A percentile compares a stretch with the other conserved stretches of the same genome.
These are phyloP conservation scores for Boechera retrofracta DNA, from an alignment of 345 rosid genomes.

Conservation along the genomic window DNA sequence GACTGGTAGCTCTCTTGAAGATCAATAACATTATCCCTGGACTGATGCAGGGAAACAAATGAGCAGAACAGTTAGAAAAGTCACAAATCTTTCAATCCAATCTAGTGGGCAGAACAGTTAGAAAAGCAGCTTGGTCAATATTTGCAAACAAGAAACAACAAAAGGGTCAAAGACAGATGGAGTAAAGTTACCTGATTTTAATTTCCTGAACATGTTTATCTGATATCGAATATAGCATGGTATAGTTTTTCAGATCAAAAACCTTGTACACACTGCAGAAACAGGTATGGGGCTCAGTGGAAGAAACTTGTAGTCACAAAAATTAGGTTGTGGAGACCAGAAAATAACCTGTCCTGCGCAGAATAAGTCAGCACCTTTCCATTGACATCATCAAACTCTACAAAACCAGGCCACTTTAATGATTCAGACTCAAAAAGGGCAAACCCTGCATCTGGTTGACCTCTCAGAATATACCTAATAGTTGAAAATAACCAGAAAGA, in stretches of 20 bases:
- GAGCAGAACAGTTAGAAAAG: background rate
- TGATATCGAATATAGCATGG: conserved; percentile 89
- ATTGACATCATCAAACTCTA: conserved; percentile 98
- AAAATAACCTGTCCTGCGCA: conserved; percentile 84
- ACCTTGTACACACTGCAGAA: conserved; percentile 88
- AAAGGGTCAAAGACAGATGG: background rate
- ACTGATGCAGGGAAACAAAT: conserved; percentile 48
- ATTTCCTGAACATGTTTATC: conserved; percentile 93
- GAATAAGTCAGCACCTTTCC: conserved; percentile 96
- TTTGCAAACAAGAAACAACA: conserved; percentile 13
- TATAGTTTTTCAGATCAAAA: conserved; percentile 91
- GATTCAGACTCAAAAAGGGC: conserved; percentile 95
- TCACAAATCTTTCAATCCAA: conserved; percentile 4
- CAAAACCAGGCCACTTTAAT: conserved; percentile 99
- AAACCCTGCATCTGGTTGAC: conserved; percentile 94
- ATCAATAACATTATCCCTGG: conserved; percentile 98
- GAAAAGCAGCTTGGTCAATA: conserved; percentile 53
- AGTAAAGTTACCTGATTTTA: conserved; percentile 77
- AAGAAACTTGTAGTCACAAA: conserved; percentile 21
- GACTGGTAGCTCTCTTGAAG: conserved; percentile 74
- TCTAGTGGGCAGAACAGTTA: background rate
- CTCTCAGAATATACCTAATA: conserved; percentile 83
- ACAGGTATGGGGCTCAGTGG: conserved; percentile 30
- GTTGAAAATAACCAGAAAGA: conserved; percentile 26
- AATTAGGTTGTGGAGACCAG: background rate